Conservation (phyloP, 257 asterid species). For the Hygrophila difformis region DNA sequence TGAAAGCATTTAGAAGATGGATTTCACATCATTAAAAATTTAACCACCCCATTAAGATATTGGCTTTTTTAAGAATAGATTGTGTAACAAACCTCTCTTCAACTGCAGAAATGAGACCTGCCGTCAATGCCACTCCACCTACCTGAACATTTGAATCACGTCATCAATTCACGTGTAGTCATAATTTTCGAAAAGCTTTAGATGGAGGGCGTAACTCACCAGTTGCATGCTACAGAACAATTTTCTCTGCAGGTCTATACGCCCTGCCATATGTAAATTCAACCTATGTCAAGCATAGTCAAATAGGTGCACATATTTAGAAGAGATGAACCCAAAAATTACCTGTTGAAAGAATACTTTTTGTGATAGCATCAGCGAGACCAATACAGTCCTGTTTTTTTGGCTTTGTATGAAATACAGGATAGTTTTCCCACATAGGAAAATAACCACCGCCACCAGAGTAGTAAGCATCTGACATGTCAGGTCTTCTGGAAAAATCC, state of each 20-base stretch:
- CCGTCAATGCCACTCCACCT: constrained; percentile 82
- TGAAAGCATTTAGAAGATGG: constrained; percentile 1
- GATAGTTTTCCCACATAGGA: constrained; percentile 93
- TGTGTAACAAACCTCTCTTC: constrained; percentile 78
- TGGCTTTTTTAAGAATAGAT: too few relatives aligned
- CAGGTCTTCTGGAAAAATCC: constrained; percentile 48
- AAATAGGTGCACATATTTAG: constrained; percentile 13
- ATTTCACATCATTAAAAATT: too few relatives aligned
- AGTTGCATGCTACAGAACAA: constrained; percentile 97
- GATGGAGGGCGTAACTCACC: constrained; percentile 37
- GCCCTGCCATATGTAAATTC: constrained; percentile 40
- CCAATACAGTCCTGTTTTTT: constrained; percentile 78
- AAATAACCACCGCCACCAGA: constrained; percentile 44
- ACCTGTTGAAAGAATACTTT: constrained; percentile 92
- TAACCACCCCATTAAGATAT: too few relatives aligned
- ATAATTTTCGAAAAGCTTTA: constrained; percentile 12
- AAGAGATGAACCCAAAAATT: constrained; percentile 9
- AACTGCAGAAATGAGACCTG: constrained; percentile 81
- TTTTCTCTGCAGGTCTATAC: constrained; percentile 88
- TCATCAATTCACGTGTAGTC: constrained; percentile 14
- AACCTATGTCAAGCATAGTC: constrained; percentile 18
- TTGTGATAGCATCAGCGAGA: constrained; percentile 91
- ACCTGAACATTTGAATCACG: constrained; percentile 40
- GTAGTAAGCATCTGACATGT: constrained; percentile 48
- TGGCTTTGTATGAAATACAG: constrained; percentile 58